Base-by-base conservation (phyloP, 2,329 filamentous ascomycete species). In the Sphaceloma murrayae region DNA sequence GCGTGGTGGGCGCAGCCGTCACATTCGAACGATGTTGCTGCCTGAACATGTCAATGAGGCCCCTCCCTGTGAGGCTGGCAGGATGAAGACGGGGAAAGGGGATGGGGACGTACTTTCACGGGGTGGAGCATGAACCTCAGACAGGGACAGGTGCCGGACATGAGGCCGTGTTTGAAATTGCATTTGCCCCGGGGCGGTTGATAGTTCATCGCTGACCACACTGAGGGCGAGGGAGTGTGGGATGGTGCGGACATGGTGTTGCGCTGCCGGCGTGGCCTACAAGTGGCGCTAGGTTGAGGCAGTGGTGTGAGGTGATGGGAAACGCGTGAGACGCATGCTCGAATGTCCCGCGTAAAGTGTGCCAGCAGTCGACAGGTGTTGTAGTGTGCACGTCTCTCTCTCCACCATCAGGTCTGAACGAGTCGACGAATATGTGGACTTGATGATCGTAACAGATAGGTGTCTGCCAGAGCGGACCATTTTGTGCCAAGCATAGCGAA, bases 71-170 rank as follows among this genome's bases (percentile, higher is more conserved):
- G n/a, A n/a, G n/a, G n/a, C n/a, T n/a, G n/a, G n/a, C n/a, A n/a
- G n/a, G n/a, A n/a, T n/a, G n/a, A n/a, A n/a, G n/a, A n/a, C n/a
- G n/a, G n/a, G n/a, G n/a, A n/a, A n/a, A n/a, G n/a, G n/a, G n/a
- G n/a, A n/a, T n/a, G n/a, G n/a, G n/a, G 18, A 43, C 52, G 38
- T 54, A 67, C 71, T 59, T 75, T 74, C 32, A 74, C 60, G 0
- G 72, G 72, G 56, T 75, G 72, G 5, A 73, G 56, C 72, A 75
- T 75, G 60, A 74, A 75, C 13, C 72, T 64, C 31, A 72, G 57
- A 53, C 72, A 75, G 3, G 72, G 62, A 51, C 72, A 75, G 40
- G 58, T 65, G 2, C 65, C 54, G 2, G 62, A 64, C 22, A 73
- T 55, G 11, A 72, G 54, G 17, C 64, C 65, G 2, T 60, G 57